Evolutionary conservation across 2,329 filamentous ascomycete genomes (phyloP).

Genomic region (Leptographium flavum): DNA sequence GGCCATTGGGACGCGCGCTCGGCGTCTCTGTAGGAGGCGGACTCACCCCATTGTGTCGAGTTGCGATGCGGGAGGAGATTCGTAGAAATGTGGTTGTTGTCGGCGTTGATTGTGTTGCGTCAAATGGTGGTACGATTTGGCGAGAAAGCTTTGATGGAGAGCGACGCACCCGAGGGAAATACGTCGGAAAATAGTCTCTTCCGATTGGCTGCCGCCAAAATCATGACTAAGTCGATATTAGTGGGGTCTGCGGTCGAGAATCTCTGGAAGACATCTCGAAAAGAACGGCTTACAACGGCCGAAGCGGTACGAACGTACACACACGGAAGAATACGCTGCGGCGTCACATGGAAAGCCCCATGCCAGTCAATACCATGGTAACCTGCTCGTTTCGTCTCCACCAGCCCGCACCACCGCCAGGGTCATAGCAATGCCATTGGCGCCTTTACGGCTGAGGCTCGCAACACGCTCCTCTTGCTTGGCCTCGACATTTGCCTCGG

Average conservation of each 20-base stretch:
- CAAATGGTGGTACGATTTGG: slow-evolving; percentile 10
- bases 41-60: slow-evolving; percentile 13
- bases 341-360: neutral
- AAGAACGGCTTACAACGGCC: neutral
- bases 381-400: neutral
- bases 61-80: slow-evolving; percentile 1
- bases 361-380: slow-evolving; percentile 5
- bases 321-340: neutral
- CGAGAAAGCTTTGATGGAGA: slow-evolving; percentile 9
- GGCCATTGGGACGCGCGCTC: neutral
- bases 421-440: slow-evolving; percentile 11
- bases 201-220: slow-evolving; percentile 7
- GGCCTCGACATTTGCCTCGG: neutral
- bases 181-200: slow-evolving; percentile 9
- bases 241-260: neutral
- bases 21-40: no score
- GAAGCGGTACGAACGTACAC: no score
- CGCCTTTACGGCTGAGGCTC: slow-evolving; percentile 5
- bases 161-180: slow-evolving; percentile 6
- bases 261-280: neutral
- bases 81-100: slow-evolving; percentile 3
- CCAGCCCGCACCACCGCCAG: slow-evolving; percentile 5
- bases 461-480: slow-evolving; percentile 1
- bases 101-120: slow-evolving; percentile 1
- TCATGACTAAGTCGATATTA: slow-evolving; percentile 6